Evolutionary conservation across 83 land plant species (phyloP), one percentile per base, ranked within the genome.

Genomic region (Thuja plicata): DNA sequence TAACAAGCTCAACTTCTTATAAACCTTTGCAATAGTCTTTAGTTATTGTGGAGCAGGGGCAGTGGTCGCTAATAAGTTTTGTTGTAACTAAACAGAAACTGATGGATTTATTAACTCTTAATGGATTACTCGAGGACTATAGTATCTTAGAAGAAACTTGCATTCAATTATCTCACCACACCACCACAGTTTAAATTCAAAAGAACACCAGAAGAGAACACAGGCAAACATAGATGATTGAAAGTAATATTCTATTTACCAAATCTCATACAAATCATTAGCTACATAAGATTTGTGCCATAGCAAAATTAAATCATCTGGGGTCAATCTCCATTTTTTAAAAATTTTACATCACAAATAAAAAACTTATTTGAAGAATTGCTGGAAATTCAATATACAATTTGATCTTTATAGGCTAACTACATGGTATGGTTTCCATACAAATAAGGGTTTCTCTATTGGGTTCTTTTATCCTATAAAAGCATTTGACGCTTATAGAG

Each of bases 1-100:
- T 83, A 46, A 48, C 85, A 83, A 83, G 24, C 85, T 32, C 34
- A 46, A 46, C 43, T 46, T 82, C 50, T 46, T 83, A 46, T 83
- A 48, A 10, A 46, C 21, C 11, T 66, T 80, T 40, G 32, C 27
- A 41, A 80, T 80, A 8, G 21, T 41, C 48, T 41, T 19, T 43
- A 21, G 48, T 80, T 80, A 83, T 46, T 46, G 43, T 83, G 85
- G 32, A 46, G 30, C 41, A 43, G 30, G 85, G 85, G 30, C 32
- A 46, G 27, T 83, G 85, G 54, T 83, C 27, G 85, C 50, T 83
- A 27, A 11, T 83, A 43, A 1, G 17, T 76, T 76, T 19, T 76
- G 30, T 13, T 76, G 17, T 34, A 76, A 76, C 78, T 11, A 35
- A 12, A 54, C 57, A 54, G 57, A 15, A 54, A 34, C 38, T 76